Base-by-base conservation (phyloP, 169 alveolate species). In the Besnoitia besnoiti region DNA sequence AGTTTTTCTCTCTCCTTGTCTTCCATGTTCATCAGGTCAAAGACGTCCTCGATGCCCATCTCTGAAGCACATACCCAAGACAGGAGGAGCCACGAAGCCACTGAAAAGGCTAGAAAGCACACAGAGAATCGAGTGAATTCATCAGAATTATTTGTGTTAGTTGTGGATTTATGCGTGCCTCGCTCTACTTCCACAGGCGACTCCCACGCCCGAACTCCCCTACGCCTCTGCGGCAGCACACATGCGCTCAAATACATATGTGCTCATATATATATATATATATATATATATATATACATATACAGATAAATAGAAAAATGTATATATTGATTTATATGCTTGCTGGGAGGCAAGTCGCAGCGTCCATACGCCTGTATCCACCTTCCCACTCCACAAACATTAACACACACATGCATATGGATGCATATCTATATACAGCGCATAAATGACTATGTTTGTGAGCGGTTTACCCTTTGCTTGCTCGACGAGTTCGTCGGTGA, bases 21-120 rank as follows among this genome's bases (percentile, higher is more conserved):
- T 44, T 99, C 99, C 98, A 99, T 97, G 94, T 98, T 97, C 95
- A 98, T 96, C 77, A 99, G 96, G 93, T 99, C 99, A 85, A 96
- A 97, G 3, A 98, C 96, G 89, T 98, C 99, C 10, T 94, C 92
- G 0, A 99, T 98, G 47, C 97, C 97, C 80, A 92, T 82, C 40
- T 97, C 97, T 47, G 94, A 75, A 77, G 59, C 40, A 42, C 61
- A 19, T 5, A 3, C 33, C 5, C 67, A 19, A 5, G 30, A 16
- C 67, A 55, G 24, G 3, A 55, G 3, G n/a, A 16, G 24, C 12
- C n/a, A n/a, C n/a, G n/a, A n/a, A n/a, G n/a, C n/a, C n/a, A n/a
- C n/a, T n/a, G n/a, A n/a, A n/a, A n/a, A n/a, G n/a, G n/a, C n/a
- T n/a, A n/a, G n/a, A n/a, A n/a, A n/a, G n/a, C n/a, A n/a, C n/a